Conservation (phyloP, 768 basidiomycete species). For the Boletus rufocinnamomeus region DNA sequence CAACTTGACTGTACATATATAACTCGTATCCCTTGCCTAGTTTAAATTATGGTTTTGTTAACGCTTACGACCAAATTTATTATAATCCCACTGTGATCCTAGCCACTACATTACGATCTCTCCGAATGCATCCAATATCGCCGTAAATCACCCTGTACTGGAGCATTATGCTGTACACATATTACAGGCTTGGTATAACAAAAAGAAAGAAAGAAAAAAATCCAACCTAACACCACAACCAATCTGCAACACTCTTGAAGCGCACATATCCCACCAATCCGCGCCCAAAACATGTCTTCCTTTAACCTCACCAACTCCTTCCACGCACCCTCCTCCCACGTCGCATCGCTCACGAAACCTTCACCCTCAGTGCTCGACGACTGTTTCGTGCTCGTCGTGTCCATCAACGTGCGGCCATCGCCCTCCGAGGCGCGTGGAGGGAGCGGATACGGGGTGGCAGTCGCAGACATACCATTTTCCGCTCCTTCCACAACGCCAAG, state of each 20-base stretch:
- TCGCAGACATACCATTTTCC: not conserved
- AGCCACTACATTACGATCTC: not conserved
- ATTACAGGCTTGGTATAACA: not conserved
- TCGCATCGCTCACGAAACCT: constrained; percentile 61
- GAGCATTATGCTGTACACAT: not conserved
- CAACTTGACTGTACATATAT: too few species aligned
- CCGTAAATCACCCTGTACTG: not conserved
- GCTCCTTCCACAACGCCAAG: too few species aligned
- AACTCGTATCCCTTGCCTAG: too few species aligned
- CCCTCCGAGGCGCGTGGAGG: constrained; percentile 1
- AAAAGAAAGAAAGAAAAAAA: not conserved
- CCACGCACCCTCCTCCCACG: constrained; percentile 89
- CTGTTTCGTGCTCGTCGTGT: constrained; percentile 28
- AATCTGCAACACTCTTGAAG: not conserved
- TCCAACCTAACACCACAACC: not conserved
- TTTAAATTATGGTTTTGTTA: not conserved
- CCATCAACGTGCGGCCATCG: constrained; percentile 16
- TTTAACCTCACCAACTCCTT: constrained; percentile 70
- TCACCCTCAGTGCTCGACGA: constrained; percentile 34
- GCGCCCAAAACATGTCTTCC: constrained; percentile 87
- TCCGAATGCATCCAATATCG: not conserved
- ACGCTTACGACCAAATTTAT: not conserved
- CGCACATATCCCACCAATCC: constrained; percentile 56
- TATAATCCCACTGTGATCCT: too few species aligned
- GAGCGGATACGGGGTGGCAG: not conserved